Conservation (phyloP, 2,329 filamentous ascomycete genomes). For the Aspergillus ochraceoroseus region DNA sequence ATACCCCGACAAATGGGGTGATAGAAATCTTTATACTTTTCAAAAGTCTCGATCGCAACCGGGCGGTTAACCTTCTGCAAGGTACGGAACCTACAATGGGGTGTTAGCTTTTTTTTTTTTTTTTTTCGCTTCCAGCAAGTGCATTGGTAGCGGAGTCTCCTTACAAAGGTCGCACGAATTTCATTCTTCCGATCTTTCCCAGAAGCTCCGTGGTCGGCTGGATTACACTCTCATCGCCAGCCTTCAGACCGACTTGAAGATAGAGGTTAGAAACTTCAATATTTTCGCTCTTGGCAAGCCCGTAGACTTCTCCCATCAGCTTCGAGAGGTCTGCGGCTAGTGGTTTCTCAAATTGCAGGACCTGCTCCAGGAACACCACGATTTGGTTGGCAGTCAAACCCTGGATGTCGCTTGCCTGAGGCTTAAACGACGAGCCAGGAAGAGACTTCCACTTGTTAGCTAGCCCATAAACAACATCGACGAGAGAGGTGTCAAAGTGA, state of each 20-base stretch:
- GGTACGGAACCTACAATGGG: slow-evolving; percentile 50
- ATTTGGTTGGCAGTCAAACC: slow-evolving; percentile 80
- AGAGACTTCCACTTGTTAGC: slow-evolving; percentile 72
- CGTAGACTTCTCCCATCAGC: slow-evolving; percentile 69
- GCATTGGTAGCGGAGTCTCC: slow-evolving; percentile 10
- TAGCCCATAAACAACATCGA: slow-evolving; percentile 76
- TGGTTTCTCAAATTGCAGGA: slow-evolving; percentile 63
- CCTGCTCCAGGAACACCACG: slow-evolving; percentile 79
- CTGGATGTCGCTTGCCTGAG: slow-evolving; percentile 63
- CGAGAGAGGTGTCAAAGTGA: slow-evolving; percentile 80
- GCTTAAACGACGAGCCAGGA: slow-evolving; percentile 50
- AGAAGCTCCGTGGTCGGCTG: slow-evolving; percentile 68
- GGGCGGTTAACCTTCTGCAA: slow-evolving; percentile 69
- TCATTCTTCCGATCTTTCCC: slow-evolving; percentile 85
- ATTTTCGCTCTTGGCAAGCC: slow-evolving; percentile 69
- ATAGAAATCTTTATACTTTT: slow-evolving; percentile 86
- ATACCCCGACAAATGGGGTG: slow-evolving; percentile 86
- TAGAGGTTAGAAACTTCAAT: slow-evolving; percentile 80
- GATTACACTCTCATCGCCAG: slow-evolving; percentile 65
- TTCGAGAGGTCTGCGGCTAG: slow-evolving; percentile 63
- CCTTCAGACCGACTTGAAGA: slow-evolving; percentile 71
- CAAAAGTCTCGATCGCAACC: slow-evolving; percentile 75
- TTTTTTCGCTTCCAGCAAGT: not conserved
- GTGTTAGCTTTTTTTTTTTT: slow-evolving; percentile 14
- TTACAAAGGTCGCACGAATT: slow-evolving; percentile 84